Evolutionary conservation across 2,329 filamentous ascomycete species (phyloP).

Genomic region (Pseudocercospora musae): DNA sequence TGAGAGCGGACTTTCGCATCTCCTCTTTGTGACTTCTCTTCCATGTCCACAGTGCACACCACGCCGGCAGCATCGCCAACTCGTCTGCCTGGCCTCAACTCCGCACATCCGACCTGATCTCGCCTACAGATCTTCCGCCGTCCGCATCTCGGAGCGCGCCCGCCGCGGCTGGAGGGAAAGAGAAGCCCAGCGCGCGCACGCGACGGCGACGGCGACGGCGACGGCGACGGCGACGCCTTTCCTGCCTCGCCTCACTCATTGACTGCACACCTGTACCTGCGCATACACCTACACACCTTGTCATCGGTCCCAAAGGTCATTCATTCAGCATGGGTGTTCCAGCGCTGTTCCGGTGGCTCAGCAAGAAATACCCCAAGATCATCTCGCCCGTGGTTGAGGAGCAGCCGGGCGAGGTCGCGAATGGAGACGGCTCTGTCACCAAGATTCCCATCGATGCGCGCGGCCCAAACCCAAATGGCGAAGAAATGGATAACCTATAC

Average conservation of each 20-base stretch:
- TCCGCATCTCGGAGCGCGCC: background rate
- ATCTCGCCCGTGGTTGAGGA: constrained; percentile 89
- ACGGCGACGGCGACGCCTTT: too few relatives aligned
- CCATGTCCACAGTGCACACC: constrained; percentile 1
- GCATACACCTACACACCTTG: background rate
- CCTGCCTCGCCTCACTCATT: background rate
- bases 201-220: too few relatives aligned
- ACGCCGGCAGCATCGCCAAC: constrained; percentile 16
- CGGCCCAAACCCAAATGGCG: constrained; percentile 87
- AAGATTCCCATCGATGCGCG: constrained; percentile 82
- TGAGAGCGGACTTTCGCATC: constrained; percentile 1
- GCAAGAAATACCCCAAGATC: constrained; percentile 96
- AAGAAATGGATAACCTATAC: constrained; percentile 97
- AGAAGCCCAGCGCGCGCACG: constrained; percentile 11
- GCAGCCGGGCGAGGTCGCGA: constrained; percentile 69
- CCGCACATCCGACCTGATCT: background rate
- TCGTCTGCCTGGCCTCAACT: constrained; percentile 7
- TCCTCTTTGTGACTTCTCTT: background rate
- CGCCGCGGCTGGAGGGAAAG: background rate
- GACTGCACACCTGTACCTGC: background rate
- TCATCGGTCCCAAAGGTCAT: background rate
- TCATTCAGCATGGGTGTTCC: constrained; percentile 76
- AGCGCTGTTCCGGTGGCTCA: constrained; percentile 93
- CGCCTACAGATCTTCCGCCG: background rate
- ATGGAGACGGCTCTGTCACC: constrained; percentile 74